phyloP scores from a whole-genome alignment of 306 rosid species.

The Vigna radiata region DNA sequence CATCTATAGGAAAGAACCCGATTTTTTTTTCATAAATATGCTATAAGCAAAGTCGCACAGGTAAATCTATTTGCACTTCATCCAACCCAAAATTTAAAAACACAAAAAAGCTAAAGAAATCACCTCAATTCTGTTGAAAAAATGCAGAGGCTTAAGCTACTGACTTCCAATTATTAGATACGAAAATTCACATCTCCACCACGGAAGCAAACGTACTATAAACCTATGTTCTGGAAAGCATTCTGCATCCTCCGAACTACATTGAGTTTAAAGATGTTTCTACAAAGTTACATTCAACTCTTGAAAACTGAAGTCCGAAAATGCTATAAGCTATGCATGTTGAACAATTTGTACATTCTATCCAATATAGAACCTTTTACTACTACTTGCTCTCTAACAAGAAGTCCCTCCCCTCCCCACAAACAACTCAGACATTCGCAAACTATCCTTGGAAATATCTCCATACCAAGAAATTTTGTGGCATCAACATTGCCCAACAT shows the following conservation, averaged over 20 bases:
- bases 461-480: slow-evolving; percentile 16
- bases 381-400: neutral
- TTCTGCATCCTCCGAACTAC: too few species aligned
- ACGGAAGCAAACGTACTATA: too few species aligned
- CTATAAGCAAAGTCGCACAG: neutral
- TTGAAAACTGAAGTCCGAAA: too few species aligned
- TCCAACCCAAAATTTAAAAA: neutral
- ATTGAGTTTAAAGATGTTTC: too few species aligned
- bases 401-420: neutral
- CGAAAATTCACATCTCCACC: too few species aligned
- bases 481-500: slow-evolving; percentile 19
- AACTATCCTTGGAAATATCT: neutral
- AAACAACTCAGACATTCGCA: neutral
- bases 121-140: too few species aligned
- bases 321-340: neutral
- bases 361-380: neutral
- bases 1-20: neutral
- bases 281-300: too few species aligned
- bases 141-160: too few species aligned
- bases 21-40: neutral
- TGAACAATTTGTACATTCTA: neutral
- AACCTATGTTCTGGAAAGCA: too few species aligned
- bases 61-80: neutral
- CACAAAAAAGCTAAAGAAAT: too few species aligned
- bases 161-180: too few species aligned